These are phyloP conservation scores for Mimosa bimucronata DNA, from an alignment of 306 rosid species.

Conservation along the genomic window DNA sequence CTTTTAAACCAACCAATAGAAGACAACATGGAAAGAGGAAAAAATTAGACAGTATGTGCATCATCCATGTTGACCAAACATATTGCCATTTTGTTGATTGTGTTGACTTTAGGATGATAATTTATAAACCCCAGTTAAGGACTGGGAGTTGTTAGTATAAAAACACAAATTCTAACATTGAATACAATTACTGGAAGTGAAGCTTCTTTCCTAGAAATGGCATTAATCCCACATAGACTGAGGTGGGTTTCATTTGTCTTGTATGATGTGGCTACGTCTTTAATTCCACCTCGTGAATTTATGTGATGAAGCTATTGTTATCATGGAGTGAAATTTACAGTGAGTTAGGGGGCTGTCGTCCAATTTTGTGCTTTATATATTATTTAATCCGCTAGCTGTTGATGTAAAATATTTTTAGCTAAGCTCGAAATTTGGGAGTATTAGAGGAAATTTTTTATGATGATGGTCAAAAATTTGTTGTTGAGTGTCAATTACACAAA, in stretches of 20 bases:
- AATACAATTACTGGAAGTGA: conserved; percentile 10
- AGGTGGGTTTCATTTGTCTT: conserved; percentile 7
- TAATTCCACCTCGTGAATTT: neutral
- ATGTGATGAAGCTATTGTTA: neutral
- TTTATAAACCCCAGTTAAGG: conserved; percentile 18
- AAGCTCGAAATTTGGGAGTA: neutral
- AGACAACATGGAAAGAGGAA: conserved; percentile 77
- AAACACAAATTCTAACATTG: conserved; percentile 1
- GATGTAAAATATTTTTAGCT: neutral
- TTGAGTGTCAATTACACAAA: neutral
- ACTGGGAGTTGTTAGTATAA: neutral
- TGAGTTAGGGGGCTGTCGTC: neutral
- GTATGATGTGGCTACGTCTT: conserved; percentile 8
- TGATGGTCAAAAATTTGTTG: neutral
- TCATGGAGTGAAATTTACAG: neutral
- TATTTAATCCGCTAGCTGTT: neutral
- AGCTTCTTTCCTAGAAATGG: conserved; percentile 15
- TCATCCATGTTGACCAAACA: conserved; percentile 29
- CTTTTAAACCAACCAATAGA: conserved; percentile 57
- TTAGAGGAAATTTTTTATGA: neutral
- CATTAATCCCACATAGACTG: conserved; percentile 2
- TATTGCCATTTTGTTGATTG: neutral
- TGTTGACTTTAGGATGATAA: conserved; percentile 5
- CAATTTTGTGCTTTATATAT: neutral
- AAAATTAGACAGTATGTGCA: conserved; percentile 71